Base-by-base conservation (phyloP, 441 rosid species). In the Kokia cookei region DNA sequence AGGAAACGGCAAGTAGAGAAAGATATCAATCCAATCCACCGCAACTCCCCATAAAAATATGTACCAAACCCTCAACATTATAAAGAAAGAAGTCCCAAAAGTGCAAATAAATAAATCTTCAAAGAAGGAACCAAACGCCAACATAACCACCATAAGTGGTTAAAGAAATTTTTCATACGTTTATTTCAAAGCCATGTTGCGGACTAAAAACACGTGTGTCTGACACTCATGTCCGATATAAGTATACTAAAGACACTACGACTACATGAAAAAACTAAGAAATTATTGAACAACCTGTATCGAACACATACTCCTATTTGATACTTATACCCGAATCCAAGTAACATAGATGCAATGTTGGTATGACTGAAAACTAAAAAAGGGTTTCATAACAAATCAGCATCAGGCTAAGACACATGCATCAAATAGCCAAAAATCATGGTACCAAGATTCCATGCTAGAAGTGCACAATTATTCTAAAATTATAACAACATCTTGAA, bases 391-490 rank as follows among this genome's bases (percentile, higher is more conserved):
- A 22, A 11, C 37, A 60, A 60, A 60, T 60, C 40, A 61, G 32
- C 24, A 32, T 32, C 65, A 7, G 43, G 43, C 19, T 32, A 32
- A 61, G 65, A 35, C 45, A 61, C 43, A 57, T 57, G 62, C 79
- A 57, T 65, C 32, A 66, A 66, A 72, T 60, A 2, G 14, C 65
- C 19, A 19, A 68, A 68, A 73, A 64, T 12, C 62, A 73, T n/a
- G 51, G 45, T 24, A 60, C n/a, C 9, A 27, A 27, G 22, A 58
- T 54, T 57, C 59, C 63, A 82, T 10, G 72, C 77, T 57, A 40
- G 59, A 75, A 75, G 68, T 69, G 57, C 86, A 60, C 63, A 48
- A 65, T 77, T 77, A 76, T 81, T 79, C 82, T 71, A 71, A 78
- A 73, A 76, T 17, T 65, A 15, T 72, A 50, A 64, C 75, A 76